Evolutionary conservation across 495 filamentous ascomycete species (phyloP), one percentile per base, ranked within the genome.

Genomic region (Penicillium malachiteum): DNA sequence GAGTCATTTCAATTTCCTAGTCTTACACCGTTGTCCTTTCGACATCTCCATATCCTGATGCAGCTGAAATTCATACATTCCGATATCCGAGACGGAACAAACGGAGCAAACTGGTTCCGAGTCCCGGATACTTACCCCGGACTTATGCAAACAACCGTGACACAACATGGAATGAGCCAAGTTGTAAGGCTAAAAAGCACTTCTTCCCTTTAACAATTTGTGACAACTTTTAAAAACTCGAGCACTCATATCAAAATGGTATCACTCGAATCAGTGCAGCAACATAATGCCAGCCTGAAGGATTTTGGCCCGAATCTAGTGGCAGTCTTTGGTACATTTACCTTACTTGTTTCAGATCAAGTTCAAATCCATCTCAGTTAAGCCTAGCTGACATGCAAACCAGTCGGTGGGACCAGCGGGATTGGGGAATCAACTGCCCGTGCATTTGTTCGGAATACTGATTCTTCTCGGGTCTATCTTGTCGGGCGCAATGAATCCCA

Each of bases 321-420:
- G 39, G 80, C 75, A 18, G 68, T 82, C 7, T 84, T 84, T 55
- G 77, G 77, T 79, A 73, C 11, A 46, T 55, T n/a, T 43, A 33
- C 41, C 41, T 26, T n/a, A n/a, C n/a, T n/a, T n/a, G n/a, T 26
- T 26, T 32, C 34, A 30, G 6, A 21, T 54, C 41, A 17, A 44
- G 17, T 44, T 21, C 30, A 18, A 11, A 30, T 26, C 44, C 16
- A 44, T 54, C 7, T 30, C n/a, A n/a, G 14, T 54, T 52, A 54
- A n/a, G 18, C 32, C 3, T 34, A 6, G 42, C 48, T 60, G 43
- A 60, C 48, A 60, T 49, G 31, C 33, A 61, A 21, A 52, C 16
- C 50, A 79, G 84, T 84, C 13, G 85, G 87, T 44, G 87, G 74
- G 21, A 90, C 87, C 0, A 79, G 77, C 34, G 87, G 85, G 35